phyloP scores from a whole-genome alignment of 805 yeast species.

The Candida andamanensis region DNA sequence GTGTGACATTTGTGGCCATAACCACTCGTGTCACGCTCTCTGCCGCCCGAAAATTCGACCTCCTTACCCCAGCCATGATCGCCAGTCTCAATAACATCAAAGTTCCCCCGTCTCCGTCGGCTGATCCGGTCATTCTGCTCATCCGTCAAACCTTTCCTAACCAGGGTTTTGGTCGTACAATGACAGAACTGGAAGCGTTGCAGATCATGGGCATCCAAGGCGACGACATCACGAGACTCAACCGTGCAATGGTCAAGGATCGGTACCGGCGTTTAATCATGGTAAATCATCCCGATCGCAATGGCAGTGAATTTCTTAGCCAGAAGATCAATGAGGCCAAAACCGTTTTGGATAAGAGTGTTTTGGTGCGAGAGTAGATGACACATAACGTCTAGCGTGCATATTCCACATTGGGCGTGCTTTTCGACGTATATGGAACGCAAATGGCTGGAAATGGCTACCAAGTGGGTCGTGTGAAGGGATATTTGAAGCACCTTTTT shows the following conservation, averaged over 20 bases:
- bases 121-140: slow-evolving; percentile 1
- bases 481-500: no score
- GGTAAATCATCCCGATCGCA: slow-evolving; percentile 39
- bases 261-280: slow-evolving; percentile 37
- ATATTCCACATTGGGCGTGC: no score
- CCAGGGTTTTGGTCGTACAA: slow-evolving; percentile 28
- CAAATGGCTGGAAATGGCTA: no score
- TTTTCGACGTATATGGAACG: no score
- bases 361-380: slow-evolving; percentile 15
- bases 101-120: slow-evolving; percentile 10
- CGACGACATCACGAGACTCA: slow-evolving; percentile 34
- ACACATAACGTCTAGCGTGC: no score
- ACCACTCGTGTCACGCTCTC: slow-evolving; percentile 30
- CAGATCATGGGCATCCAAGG: slow-evolving; percentile 38
- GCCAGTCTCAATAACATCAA: slow-evolving; percentile 29
- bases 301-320: slow-evolving; percentile 35
- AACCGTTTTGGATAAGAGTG: slow-evolving; percentile 35
- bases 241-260: slow-evolving; percentile 25
- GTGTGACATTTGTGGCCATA: slow-evolving; percentile 49
- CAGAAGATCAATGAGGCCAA: slow-evolving; percentile 43
- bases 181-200: slow-evolving; percentile 43
- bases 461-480: no score
- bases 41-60: slow-evolving; percentile 25
- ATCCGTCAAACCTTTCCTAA: slow-evolving; percentile 25
- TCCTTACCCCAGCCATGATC: slow-evolving; percentile 30